Evolutionary conservation across 1,284 basidiomycete species (phyloP).

Genomic region (Stereum hirsutum): DNA sequence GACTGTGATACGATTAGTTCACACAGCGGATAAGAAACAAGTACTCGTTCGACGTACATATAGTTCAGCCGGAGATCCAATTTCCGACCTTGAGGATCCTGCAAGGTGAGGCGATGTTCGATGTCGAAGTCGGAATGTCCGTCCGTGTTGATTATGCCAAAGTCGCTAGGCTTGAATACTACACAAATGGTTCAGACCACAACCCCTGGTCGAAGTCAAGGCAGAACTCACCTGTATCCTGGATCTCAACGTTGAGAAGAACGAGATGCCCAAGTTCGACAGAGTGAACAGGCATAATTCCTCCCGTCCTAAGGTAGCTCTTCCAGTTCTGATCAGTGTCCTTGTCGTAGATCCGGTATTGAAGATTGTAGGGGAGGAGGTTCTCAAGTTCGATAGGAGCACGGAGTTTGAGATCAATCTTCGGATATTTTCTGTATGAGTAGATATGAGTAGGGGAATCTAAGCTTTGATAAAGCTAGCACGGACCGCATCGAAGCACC

Average conservation of each 20-base stretch:
- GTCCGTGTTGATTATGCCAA: conserved; percentile 95
- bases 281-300: conserved; percentile 94
- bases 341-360: conserved; percentile 96
- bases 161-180: conserved; percentile 97
- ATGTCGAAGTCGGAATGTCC: conserved; percentile 85
- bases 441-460: conserved; percentile 6
- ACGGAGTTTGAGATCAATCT: conserved; percentile 80
- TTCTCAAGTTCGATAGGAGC: conserved; percentile 98
- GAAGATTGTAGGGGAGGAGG: conserved; percentile 89
- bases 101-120: conserved; percentile 66
- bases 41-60: conserved; percentile 41
- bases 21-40: background rate
- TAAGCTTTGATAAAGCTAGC: background rate
- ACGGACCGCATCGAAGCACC: conserved; percentile 54
- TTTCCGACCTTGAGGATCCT: conserved; percentile 74
- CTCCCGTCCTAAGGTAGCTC: conserved; percentile 90
- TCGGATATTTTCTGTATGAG: conserved; percentile 68
- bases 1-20: conserved; percentile 29
- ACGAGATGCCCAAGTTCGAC: conserved; percentile 93
- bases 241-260: conserved; percentile 84
- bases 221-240: conserved; percentile 68
- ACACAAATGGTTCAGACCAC: conserved; percentile 1
- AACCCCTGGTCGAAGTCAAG: background rate
- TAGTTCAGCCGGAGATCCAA: conserved; percentile 85
- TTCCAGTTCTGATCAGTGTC: conserved; percentile 88